Evolutionary conservation across 495 filamentous ascomycete genomes (phyloP), one percentile per base, ranked within the genome.

Genomic region (Aspergillus bertholletiae): DNA sequence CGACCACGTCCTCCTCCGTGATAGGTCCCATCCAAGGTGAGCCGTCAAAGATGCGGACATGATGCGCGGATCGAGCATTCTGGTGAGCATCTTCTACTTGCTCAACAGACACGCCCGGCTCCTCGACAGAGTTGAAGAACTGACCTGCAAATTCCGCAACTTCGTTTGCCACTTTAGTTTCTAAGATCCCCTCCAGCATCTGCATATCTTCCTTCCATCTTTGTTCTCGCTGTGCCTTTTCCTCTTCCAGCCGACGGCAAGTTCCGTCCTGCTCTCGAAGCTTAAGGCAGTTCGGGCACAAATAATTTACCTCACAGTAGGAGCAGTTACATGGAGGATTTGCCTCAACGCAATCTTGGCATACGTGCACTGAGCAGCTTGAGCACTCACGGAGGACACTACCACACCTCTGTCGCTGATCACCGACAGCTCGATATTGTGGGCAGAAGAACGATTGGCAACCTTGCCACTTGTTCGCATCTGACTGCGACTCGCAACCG

Each of bases 381-480:
- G 70, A 72, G 65, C 81, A 84, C 66, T 82, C 75, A 24, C 73
- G 74, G 5, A 81, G 60, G 18, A 73, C 57, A 49, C 74, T 78
- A 2, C 70, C 66, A 57, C 81, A 84, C 27, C 74, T 65, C 35
- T 74, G 72, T 4, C 80, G 72, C 28, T 74, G 73, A 58, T 84
- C 81, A 5, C 79, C 77, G 13, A 78, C 56, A 2, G 74, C 68
- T 20, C 79, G 72, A 30, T 73, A 74, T 41, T 72, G 71, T 2
- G 79, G 81, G 51, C 81, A 84, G 55, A 81, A 80, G 60, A 81
- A 83, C 3, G 79, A 76, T 44, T 80, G 79, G 54, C 81, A 84
- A 26, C 81, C 81, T 63, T 79, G 74, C 81, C 81, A 82, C 54
- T 72, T 74, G 13, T 62, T 55, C 1, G 55, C 54, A 12, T 70